A percentile compares a stretch with the other conserved stretches of the same genome.
phyloP scores from a whole-genome alignment of 306 rosid species.

The Medicago lupulina region DNA sequence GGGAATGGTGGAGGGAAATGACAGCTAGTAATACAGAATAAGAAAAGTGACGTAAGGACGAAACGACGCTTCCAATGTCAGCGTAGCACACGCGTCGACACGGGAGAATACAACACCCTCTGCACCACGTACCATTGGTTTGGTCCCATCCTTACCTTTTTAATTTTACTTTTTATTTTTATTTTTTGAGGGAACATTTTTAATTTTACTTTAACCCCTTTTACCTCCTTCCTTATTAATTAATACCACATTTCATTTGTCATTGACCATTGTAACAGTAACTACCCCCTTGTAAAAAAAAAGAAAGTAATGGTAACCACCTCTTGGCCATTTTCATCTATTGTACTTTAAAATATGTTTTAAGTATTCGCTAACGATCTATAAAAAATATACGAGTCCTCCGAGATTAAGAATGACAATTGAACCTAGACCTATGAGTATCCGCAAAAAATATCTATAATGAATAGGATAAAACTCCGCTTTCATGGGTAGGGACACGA shows the following conservation, averaged over 20 bases:
- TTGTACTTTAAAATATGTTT: too few relatives aligned
- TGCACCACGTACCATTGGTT: constrained; percentile 31
- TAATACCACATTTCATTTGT: too few relatives aligned
- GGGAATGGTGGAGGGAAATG: constrained; percentile 53
- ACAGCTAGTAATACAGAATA: constrained; percentile 33
- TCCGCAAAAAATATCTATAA: too few relatives aligned
- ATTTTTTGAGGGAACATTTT: too few relatives aligned
- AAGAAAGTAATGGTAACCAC: background rate
- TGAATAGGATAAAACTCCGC: too few relatives aligned
- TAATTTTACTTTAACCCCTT: constrained; percentile 33
- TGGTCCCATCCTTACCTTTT: background rate
- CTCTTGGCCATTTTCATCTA: background rate
- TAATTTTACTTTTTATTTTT: constrained; percentile 6
- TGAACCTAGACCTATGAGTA: too few relatives aligned
- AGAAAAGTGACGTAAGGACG: constrained; percentile 46
- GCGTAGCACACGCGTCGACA: constrained; percentile 64
- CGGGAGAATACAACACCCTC: constrained; percentile 56
- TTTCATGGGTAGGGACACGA: too few relatives aligned
- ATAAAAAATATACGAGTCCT: too few relatives aligned
- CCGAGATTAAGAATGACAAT: too few relatives aligned
- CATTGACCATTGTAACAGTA: too few relatives aligned
- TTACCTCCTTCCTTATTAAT: background rate
- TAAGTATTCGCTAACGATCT: too few relatives aligned
- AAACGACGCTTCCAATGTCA: constrained; percentile 42
- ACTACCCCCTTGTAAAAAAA: too few relatives aligned